phyloP scores from a whole-genome alignment of 1,139 yeast species.

The Geotrichum histeridarum region DNA sequence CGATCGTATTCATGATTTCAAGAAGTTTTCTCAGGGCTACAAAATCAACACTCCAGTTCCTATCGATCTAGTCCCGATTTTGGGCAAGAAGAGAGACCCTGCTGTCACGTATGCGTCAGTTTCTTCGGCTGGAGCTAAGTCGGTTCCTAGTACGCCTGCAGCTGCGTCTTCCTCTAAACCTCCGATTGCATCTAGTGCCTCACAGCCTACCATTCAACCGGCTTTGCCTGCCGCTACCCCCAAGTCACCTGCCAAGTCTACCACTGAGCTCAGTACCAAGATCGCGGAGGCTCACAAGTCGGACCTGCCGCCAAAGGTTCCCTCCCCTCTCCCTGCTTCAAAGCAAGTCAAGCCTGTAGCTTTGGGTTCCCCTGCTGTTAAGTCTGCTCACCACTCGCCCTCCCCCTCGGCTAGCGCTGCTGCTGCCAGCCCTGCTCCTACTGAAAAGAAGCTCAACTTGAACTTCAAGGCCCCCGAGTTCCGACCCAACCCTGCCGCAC shows the following conservation, averaged over 20 bases:
- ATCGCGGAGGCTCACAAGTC: conserved; percentile 18
- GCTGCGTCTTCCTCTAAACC: conserved; percentile 15
- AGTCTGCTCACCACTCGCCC: conserved; percentile 10
- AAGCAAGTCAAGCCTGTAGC: conserved; percentile 8
- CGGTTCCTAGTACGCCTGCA: conserved; percentile 19
- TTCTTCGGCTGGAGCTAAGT: conserved; percentile 7
- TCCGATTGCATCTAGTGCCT: conserved; percentile 11
- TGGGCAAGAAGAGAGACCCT: conserved; percentile 60
- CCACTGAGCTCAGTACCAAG: conserved; percentile 16
- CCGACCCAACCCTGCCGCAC: conserved; percentile 67
- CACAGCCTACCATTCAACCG: conserved; percentile 6
- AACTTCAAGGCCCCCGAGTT: conserved; percentile 57
- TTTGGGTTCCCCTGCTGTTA: conserved; percentile 1
- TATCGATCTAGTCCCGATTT: conserved; percentile 66
- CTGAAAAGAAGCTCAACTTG: conserved; percentile 38
- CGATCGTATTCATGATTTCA: conserved; percentile 58
- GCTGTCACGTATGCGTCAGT: conserved; percentile 9
- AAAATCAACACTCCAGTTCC: conserved; percentile 58
- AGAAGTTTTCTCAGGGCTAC: conserved; percentile 76
- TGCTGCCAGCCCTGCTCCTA: conserved; percentile 14
- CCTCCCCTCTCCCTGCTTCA: conserved; percentile 17
- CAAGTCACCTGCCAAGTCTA: conserved; percentile 23
- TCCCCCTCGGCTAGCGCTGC: conserved; percentile 12
- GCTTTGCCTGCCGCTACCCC: conserved; percentile 24
- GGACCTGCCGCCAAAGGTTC: conserved; percentile 12